phyloP scores from a whole-genome alignment of 768 basidiomycete species.

The Termitomyces sp. region DNA sequence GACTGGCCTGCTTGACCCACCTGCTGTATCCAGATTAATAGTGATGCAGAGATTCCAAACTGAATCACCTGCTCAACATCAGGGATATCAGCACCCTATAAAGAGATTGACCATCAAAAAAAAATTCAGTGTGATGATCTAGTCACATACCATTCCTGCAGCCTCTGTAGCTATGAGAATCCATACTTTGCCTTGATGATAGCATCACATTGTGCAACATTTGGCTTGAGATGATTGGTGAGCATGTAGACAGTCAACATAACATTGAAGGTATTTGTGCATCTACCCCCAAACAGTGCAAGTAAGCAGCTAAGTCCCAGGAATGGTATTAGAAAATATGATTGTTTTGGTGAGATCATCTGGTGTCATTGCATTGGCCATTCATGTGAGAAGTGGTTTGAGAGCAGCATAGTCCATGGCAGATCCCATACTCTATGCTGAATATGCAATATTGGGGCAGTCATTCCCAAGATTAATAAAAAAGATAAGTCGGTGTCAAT shows the following conservation, averaged over 20 bases:
- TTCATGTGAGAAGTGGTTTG: constrained; percentile 22
- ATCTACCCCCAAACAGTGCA: background rate
- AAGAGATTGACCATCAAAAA: background rate
- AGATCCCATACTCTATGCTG: constrained; percentile 21
- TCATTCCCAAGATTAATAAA: constrained; percentile 35
- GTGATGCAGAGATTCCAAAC: constrained; percentile 23
- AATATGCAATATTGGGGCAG: constrained; percentile 28
- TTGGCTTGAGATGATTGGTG: constrained; percentile 17
- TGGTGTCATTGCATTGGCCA: constrained; percentile 15
- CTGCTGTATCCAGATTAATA: constrained; percentile 30
- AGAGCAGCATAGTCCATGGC: constrained; percentile 17
- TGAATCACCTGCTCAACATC: constrained; percentile 33
- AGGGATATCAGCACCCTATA: constrained; percentile 30
- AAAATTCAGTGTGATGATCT: background rate
- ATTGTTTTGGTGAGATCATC: constrained; percentile 20
- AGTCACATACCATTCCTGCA: constrained; percentile 31
- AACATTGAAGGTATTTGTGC: constrained; percentile 14
- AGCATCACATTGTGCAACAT: constrained; percentile 21
- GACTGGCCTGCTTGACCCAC: constrained; percentile 25
- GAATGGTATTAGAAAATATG: constrained; percentile 21
- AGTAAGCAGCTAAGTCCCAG: constrained; percentile 11
- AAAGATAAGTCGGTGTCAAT: constrained; percentile 23
- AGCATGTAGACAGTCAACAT: constrained; percentile 24
- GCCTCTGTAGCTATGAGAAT: too few species aligned
- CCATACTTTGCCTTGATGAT: constrained; percentile 21